Evolutionary conservation across 345 rosid genomes (phyloP).

Genomic region (Populus deltoides): DNA sequence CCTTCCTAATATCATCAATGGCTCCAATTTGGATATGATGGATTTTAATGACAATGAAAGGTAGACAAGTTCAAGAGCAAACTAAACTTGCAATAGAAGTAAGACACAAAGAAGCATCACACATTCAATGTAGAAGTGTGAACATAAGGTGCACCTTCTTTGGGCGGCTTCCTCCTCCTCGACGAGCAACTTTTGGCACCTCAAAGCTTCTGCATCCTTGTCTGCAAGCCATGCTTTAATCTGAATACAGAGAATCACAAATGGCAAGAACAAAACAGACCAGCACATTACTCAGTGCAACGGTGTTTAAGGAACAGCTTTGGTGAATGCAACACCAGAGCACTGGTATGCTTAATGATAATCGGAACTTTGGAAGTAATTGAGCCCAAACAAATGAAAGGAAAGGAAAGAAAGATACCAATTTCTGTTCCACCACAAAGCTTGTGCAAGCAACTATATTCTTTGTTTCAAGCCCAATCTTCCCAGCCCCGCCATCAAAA

Average conservation of each 20-base stretch:
- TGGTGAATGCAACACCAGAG: neutral
- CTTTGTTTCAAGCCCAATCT: constrained; percentile 74
- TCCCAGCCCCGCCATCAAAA: constrained; percentile 82
- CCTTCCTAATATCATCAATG: neutral
- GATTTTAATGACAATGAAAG: neutral
- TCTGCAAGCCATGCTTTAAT: constrained; percentile 88
- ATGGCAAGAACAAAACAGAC: neutral
- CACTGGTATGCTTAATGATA: neutral
- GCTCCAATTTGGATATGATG: neutral
- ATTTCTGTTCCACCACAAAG: constrained; percentile 79
- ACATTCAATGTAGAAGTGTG: neutral
- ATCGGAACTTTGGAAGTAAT: neutral
- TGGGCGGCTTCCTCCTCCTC: constrained; percentile 98
- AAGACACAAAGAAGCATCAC: neutral
- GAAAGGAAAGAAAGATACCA: constrained; percentile 46
- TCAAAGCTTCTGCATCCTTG: constrained; percentile 91
- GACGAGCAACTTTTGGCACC: constrained; percentile 85
- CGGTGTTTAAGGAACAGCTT: neutral
- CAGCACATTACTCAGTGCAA: neutral
- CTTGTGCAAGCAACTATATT: constrained; percentile 81
- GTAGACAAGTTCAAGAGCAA: neutral
- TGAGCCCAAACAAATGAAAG: neutral
- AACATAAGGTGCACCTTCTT: constrained; percentile 51
- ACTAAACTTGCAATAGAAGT: neutral
- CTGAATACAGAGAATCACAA: constrained; percentile 36